Evolutionary conservation across 1,284 basidiomycete genomes (phyloP), one percentile per base, ranked within the genome.

Genomic region (Austroboletus niveus): DNA sequence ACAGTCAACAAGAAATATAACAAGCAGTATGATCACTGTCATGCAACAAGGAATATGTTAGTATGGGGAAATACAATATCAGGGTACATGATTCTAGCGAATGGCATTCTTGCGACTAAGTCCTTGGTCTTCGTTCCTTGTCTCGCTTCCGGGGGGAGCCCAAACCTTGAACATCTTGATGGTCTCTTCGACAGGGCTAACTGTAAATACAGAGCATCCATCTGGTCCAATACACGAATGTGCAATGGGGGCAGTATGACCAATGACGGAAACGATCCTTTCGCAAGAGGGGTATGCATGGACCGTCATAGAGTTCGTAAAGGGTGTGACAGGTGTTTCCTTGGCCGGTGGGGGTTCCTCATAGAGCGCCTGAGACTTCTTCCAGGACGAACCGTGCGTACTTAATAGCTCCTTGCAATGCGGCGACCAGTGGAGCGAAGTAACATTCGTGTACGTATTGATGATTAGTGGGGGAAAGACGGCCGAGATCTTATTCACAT

Each of bases 351-450:
- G 61, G 11, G 56, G 60, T 30, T 43, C 54, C 9, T 56, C 57
- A 15, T 53, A 51, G 27, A 56, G 47, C 22, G 47, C 34, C 47
- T 69, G 61, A 45, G 61, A 54, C 31, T 54, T 58, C n/a, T 63
- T 60, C 69, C 47, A 79, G 35, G 67, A 68, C n/a, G 65, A 60
- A 64, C 92, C 92, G 62, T 94, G 92, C 0, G 92, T 91, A 40
- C 85, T 89, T n/a, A 96, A 73, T 29, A 97, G 73, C 66, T 97
- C 94, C 59, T 92, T 92, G 63, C 89, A 86, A 62, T 94, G 86
- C 3, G 87, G 82, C 11, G 90, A 90, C 75, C 89, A 97, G 57
- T 92, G 82, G 17, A 97, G 72, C 4, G 88, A 88, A 4, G 89
- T 92, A 51, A 96, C 81, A 57, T 86, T 84, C 11, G 81, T 76